Percentiles rank a stretch among this genome's conserved stretches.
These are phyloP conservation scores for Aspergillus pseudoterreus DNA, from an alignment of 2,329 filamentous ascomycete genomes.

Conservation along the genomic window DNA sequence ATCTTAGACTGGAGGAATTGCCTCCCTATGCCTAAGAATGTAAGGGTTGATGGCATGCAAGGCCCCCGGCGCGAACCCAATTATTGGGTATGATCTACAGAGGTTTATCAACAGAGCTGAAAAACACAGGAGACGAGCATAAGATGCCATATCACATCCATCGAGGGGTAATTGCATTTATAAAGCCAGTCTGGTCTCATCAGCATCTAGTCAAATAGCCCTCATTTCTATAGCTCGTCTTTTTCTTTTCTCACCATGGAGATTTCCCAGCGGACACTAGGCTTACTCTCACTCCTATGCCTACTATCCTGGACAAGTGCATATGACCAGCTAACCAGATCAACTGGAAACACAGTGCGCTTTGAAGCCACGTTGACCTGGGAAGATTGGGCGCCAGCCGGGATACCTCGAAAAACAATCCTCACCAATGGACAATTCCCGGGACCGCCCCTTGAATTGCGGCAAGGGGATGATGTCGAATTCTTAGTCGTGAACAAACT, in stretches of 20 bases:
- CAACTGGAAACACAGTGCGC: conserved; percentile 12
- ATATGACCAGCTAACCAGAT: background rate
- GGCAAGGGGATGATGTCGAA: conserved; percentile 26
- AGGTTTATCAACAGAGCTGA: no score
- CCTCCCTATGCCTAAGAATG: background rate
- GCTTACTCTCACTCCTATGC: conserved; percentile 8
- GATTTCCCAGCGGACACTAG: background rate
- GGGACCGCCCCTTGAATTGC: conserved; percentile 21
- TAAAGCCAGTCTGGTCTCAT: no score
- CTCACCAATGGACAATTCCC: conserved; percentile 28
- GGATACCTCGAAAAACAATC: conserved; percentile 24
- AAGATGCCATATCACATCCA: background rate
- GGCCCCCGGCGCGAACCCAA: no score
- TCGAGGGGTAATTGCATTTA: no score
- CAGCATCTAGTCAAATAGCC: background rate
- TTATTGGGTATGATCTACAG: no score
- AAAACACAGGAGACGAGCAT: no score
- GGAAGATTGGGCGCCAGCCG: conserved; percentile 26
- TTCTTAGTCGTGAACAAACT: conserved; percentile 25
- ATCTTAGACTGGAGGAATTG: background rate
- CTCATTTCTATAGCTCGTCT: background rate
- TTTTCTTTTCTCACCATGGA: background rate
- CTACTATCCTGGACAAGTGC: conserved; percentile 7
- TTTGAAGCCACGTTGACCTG: conserved; percentile 32
- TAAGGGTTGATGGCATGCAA: background rate